phyloP scores from a whole-genome alignment of 768 basidiomycete genomes.

The Mycena alexandri region DNA sequence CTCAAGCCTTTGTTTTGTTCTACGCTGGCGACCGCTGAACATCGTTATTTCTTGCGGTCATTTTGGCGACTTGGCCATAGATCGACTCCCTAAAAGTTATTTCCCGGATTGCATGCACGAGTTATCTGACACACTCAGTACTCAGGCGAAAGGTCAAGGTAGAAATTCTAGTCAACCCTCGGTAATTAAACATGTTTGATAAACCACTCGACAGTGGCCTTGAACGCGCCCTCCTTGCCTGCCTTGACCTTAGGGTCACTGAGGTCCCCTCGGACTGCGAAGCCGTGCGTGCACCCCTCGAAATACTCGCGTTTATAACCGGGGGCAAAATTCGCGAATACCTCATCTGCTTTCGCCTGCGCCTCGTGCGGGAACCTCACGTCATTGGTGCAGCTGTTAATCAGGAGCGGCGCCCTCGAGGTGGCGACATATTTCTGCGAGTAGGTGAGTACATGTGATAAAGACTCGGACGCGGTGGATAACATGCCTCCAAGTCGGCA shows the following conservation, averaged over 20 bases:
- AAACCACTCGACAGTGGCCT: constrained; percentile 35
- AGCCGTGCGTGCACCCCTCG: constrained; percentile 36
- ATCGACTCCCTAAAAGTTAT: no score
- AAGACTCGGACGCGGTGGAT: neutral
- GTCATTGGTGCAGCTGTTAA: constrained; percentile 35
- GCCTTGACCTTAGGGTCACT: constrained; percentile 37
- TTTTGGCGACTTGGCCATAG: no score
- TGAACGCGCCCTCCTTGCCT: constrained; percentile 38
- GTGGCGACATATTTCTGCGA: constrained; percentile 29
- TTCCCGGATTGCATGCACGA: no score
- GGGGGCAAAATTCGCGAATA: constrained; percentile 28
- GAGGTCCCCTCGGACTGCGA: constrained; percentile 36
- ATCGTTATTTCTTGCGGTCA: no score
- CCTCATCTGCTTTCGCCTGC: constrained; percentile 29
- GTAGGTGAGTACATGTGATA: neutral
- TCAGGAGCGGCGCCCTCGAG: constrained; percentile 32
- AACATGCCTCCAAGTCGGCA: constrained; percentile 43
- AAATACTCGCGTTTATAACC: constrained; percentile 37
- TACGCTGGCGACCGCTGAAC: no score
- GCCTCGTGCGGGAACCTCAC: constrained; percentile 23
- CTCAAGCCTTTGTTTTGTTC: no score
- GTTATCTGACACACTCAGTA: no score
- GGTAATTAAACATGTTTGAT: constrained; percentile 18
- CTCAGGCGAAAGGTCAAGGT: no score
- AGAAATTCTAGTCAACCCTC: no score